Conservation (phyloP, 805 yeast species). For the Cyberlindnera xishuangbannaensis region DNA sequence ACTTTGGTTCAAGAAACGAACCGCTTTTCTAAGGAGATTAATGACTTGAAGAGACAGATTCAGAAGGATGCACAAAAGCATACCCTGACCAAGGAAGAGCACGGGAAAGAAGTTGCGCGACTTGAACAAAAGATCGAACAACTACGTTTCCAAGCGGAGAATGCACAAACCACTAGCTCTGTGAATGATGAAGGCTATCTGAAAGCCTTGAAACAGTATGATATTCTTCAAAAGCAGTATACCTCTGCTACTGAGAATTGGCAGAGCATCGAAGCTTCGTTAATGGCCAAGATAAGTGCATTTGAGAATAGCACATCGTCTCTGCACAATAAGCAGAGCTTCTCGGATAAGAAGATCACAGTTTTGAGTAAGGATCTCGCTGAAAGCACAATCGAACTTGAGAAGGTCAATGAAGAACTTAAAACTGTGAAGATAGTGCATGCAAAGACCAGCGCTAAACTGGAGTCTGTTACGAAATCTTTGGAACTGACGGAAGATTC, state of each 20-base stretch:
- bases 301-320: conserved; percentile 41
- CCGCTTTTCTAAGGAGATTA: conserved; percentile 23
- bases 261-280: conserved; percentile 69
- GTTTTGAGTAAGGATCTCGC: conserved; percentile 27
- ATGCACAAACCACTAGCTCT: conserved; percentile 25
- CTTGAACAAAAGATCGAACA: conserved; percentile 69
- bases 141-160: conserved; percentile 58
- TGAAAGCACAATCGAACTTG: conserved; percentile 21
- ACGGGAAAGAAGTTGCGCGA: conserved; percentile 41
- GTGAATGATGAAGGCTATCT: conserved; percentile 34
- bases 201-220: conserved; percentile 43
- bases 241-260: conserved; percentile 75
- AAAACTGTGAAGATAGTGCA: conserved; percentile 25
- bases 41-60: conserved; percentile 26
- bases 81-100: conserved; percentile 17
- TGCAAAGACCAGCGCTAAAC: conserved; percentile 15
- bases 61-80: conserved; percentile 32
- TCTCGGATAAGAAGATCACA: conserved; percentile 21
- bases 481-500: conserved; percentile 23
- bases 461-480: conserved; percentile 21
- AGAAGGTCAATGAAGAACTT: conserved; percentile 16
- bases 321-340: conserved; percentile 26
- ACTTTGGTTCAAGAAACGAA: conserved; percentile 21
- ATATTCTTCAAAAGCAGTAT: conserved; percentile 61
- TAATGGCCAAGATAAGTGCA: conserved; percentile 41